Base-by-base conservation (phyloP, 139 green algal genomes). In the Dunaliella sp. region DNA sequence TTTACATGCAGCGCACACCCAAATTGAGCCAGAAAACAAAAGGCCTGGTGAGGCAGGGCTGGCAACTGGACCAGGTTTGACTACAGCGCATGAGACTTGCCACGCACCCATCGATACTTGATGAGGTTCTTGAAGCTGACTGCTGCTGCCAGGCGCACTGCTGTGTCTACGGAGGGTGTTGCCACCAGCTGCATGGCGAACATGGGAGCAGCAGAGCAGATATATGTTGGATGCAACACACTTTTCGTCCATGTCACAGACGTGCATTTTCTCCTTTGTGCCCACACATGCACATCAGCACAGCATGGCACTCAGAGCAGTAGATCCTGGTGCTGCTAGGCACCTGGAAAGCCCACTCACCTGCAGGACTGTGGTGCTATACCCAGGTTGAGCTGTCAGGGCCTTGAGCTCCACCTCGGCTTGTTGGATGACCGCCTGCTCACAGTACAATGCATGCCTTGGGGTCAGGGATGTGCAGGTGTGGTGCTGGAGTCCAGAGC, bases 41-140 rank as follows among this genome's bases (percentile, higher is more conserved):
- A 65, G 48, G 48, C 48, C 48, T 65, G 7, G 48, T 65, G 16
- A 16, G 7, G 16, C 48, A 65, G 48, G 48, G 48, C 48, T 26
- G 7, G 16, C 48, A 65, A 65, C 48, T 16, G 48, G 7, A 65
- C 48, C 48, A 16, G 48, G 48, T 65, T 65, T 65, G 48, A 65
- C 48, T 65, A 16, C 7, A 65, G 36, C 22, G 33, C 35, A 24
- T 77, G 36, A 38, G 34, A 28, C 1, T 34, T 22, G 22, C n/a
- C 2, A 31, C 91, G 88, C 81, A 95, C 90, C 97, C 97, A 99
- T 75, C 93, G 88, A 48, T 93, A 95, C 88, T 98, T 98, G 59
- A 99, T 90, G 35, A 92, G 86, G 89, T 99, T 99, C 81, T 99
- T 99, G 89, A 99, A 99, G 88, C 95, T 96, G 31, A 99, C 95